These are phyloP conservation scores for Coleophoma cylindrospora DNA, from an alignment of 2,329 filamentous ascomycete species.

Conservation along the genomic window DNA sequence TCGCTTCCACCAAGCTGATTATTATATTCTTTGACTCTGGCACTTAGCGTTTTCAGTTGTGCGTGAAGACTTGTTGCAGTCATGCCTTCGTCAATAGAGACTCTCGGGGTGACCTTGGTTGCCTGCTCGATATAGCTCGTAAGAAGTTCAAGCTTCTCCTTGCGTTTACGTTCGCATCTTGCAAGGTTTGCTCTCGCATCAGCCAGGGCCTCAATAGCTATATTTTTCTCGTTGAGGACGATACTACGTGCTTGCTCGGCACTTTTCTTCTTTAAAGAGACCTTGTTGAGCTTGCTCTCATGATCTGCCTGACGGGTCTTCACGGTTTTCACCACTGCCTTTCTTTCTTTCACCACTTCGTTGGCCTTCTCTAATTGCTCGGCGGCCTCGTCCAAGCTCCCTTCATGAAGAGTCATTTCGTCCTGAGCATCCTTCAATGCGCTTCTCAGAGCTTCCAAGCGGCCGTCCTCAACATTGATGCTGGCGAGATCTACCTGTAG, in stretches of 20 bases:
- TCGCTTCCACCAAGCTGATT: constrained; percentile 57
- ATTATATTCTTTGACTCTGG: constrained; percentile 54
- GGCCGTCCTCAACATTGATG: constrained; percentile 63
- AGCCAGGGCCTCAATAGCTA: constrained; percentile 46
- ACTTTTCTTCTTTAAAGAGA: constrained; percentile 28
- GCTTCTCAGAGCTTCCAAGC: constrained; percentile 53
- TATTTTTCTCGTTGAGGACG: constrained; percentile 57
- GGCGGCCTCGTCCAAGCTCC: constrained; percentile 48
- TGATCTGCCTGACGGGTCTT: constrained; percentile 46
- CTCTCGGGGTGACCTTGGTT: constrained; percentile 46
- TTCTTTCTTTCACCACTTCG: constrained; percentile 38
- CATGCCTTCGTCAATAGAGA: constrained; percentile 59
- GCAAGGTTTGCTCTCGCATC: constrained; percentile 40
- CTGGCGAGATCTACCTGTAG: constrained; percentile 57
- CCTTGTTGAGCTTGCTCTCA: constrained; percentile 42
- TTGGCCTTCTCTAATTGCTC: constrained; percentile 51
- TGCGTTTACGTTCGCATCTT: constrained; percentile 40
- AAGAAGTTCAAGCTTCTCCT: constrained; percentile 42
- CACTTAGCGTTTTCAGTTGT: constrained; percentile 48
- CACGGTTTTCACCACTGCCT: constrained; percentile 46
- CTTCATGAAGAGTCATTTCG: constrained; percentile 42
- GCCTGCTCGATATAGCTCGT: constrained; percentile 52
- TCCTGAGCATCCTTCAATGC: constrained; percentile 49
- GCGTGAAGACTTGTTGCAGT: constrained; percentile 50
- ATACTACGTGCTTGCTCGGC: constrained; percentile 41